Evolutionary conservation across 345 rosid species (phyloP).

Genomic region (Lepidium aucheri): DNA sequence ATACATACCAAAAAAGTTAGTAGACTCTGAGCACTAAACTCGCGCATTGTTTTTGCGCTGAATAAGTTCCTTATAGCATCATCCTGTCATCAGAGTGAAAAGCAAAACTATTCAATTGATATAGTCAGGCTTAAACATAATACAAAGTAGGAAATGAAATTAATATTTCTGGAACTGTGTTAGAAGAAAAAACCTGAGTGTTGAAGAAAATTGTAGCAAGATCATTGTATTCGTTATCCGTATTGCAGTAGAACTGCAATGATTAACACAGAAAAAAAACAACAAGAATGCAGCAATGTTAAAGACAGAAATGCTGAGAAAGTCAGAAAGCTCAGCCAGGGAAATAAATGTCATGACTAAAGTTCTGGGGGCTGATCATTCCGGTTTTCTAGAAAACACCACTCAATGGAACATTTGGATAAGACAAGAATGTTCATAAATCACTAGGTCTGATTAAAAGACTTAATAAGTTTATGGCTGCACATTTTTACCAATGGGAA

Average conservation of each 20-base stretch:
- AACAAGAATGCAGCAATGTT: background rate
- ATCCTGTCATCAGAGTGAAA: slow-evolving; percentile 46
- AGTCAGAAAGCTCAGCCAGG: background rate
- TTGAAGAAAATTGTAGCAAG: slow-evolving; percentile 98
- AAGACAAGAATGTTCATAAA: background rate
- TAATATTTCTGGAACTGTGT: background rate
- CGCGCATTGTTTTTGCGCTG: slow-evolving; percentile 96
- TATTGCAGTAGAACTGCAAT: slow-evolving; percentile 81
- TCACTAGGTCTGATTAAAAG: background rate
- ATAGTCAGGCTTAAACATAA: background rate
- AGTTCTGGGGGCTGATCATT: background rate
- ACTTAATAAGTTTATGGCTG: background rate
- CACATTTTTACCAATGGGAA: background rate
- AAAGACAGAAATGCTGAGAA: background rate
- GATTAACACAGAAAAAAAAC: background rate
- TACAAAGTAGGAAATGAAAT: background rate
- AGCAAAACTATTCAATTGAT: background rate
- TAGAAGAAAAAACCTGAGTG: slow-evolving; percentile 57
- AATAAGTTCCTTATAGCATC: slow-evolving; percentile 98
- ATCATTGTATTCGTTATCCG: slow-evolving; percentile 78
- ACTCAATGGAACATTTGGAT: background rate
- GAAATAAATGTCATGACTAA: background rate
- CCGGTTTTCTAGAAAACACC: background rate
- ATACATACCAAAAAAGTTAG: slow-evolving; percentile 79
- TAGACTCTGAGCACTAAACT: slow-evolving; percentile 88